Base-by-base conservation (phyloP, 1,284 basidiomycete genomes). In the Ceratobasidium papillatum region DNA sequence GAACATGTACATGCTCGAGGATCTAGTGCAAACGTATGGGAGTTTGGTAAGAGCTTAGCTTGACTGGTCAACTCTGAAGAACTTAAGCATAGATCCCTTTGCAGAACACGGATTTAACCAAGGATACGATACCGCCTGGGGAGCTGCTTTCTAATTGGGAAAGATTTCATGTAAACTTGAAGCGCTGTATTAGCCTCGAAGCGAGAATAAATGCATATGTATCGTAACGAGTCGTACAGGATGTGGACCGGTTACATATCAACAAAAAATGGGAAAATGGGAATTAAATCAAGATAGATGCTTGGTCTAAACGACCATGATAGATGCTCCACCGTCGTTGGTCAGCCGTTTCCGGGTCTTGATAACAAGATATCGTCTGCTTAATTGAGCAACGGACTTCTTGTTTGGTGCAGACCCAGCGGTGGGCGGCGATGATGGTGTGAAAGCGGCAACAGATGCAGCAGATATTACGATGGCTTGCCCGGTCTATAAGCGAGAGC, bases 41-140 rank as follows among this genome's bases (percentile, higher is more conserved):
- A 91, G 80, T 91, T 84, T 79, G 88, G 89, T 87, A 30, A 62
- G 78, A 76, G 86, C 78, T 17, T n/a, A 49, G 32, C 36, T 75
- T 36, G 38, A 19, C 17, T 66, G 43, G 58, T 75, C n/a, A 79
- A 78, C 78, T 77, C 78, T 68, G 78, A 36, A 27, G 14, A 5
- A 36, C 22, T 14, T 3, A 49, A 47, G 7, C 25, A 14, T n/a
- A n/a, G n/a, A n/a, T 34, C 30, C 17, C 45, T 22, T 7, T 36
- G n/a, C 78, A 84, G 86, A 86, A 75, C 87, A 89, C 78, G 88
- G 87, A 1, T 87, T 88, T 77, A 82, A 81, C 49, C 87, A 90
- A 79, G 89, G 86, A 34, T 76, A 86, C 52, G 78, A 79, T 38
- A 80, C 76, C 0, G 85, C 84, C 11, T 77, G 65, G 62, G 59